Evolutionary conservation across 306 rosid genomes (phyloP), one percentile per base, ranked within the genome.

Genomic region (Rosa chinensis): DNA sequence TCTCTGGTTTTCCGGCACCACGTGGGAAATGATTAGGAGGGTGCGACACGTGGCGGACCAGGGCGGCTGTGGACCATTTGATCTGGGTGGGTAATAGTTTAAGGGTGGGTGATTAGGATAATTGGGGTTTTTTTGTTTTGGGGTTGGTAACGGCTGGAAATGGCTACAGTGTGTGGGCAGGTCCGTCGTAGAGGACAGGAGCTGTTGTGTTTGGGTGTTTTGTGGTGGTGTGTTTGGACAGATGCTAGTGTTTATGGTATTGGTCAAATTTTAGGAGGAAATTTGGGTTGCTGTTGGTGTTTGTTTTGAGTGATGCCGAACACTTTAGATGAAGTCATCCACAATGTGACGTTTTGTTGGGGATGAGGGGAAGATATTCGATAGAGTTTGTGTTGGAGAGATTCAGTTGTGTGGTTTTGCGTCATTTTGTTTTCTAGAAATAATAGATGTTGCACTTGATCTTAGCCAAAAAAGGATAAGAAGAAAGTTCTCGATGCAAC

Each of bases 1-100:
- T 23, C 32, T 86, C 78, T 85, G 80, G 11, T 49, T 66, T 81
- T 48, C 94, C 89, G 89, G 96, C 96, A 82, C 86, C 97, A 90
- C 97, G 98, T 92, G 98, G 66, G 85, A 69, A 76, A 78, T 68
- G 47, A 79, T 64, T 50, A 44, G 70, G 6, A 53, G 2, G 39
- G 8, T 0, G 0, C 9, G 86, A 85, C 92, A 88, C 91, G 96
- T 90, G 98, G 87, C 48, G 66, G 3, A 43, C 39, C 61, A 74
- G 89, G 91, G 89, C 0, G 64, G 21, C 21, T 4, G 21, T 47
- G 58, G 59, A 16, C 58, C 78, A 28, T 50, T 62, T 16, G 68
- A 28, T 62, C 42, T 44, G 45, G 32, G 55, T 35, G 47, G 63
- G 25, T 18, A 44, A 32, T 50, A 50, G 1, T 12, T 10, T 32